phyloP scores from a whole-genome alignment of 1,139 yeast species.

The Protomyces gravidus region DNA sequence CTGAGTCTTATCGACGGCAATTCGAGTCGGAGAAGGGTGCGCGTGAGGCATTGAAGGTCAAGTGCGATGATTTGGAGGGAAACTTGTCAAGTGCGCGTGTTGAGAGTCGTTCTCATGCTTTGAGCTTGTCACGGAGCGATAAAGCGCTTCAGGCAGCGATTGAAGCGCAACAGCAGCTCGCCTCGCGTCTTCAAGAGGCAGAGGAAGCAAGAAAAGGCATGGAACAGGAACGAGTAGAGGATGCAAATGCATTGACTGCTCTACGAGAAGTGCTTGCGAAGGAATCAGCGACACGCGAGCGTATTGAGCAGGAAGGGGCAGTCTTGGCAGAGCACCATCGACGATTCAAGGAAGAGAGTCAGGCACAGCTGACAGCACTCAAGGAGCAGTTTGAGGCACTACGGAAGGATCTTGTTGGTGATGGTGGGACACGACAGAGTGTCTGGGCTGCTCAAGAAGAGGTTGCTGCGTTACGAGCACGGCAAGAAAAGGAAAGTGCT shows the following conservation, averaged over 20 bases:
- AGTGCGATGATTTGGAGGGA: conserved; percentile 14
- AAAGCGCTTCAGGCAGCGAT: conserved; percentile 15
- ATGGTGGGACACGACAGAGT: not conserved
- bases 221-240: not conserved
- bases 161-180: not conserved
- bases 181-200: not conserved
- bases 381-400: not conserved
- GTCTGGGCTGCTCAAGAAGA: not conserved
- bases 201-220: not conserved
- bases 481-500: not conserved
- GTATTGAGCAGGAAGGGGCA: not conserved
- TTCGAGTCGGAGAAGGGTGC: conserved; percentile 23
- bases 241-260: conserved; percentile 1
- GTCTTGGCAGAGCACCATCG: conserved; percentile 9
- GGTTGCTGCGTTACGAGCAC: not conserved
- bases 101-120: conserved; percentile 7
- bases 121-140: conserved; percentile 7
- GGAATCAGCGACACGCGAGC: not conserved
- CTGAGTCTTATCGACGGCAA: conserved; percentile 14
- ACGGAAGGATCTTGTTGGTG: conserved; percentile 1
- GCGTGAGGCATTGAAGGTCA: conserved; percentile 19
- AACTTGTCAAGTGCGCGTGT: conserved; percentile 19
- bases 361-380: not conserved
- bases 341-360: not conserved
- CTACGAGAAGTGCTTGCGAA: conserved; percentile 1